Conservation (phyloP, 257 asterid species). For the Nyctanthes arbortristis region DNA sequence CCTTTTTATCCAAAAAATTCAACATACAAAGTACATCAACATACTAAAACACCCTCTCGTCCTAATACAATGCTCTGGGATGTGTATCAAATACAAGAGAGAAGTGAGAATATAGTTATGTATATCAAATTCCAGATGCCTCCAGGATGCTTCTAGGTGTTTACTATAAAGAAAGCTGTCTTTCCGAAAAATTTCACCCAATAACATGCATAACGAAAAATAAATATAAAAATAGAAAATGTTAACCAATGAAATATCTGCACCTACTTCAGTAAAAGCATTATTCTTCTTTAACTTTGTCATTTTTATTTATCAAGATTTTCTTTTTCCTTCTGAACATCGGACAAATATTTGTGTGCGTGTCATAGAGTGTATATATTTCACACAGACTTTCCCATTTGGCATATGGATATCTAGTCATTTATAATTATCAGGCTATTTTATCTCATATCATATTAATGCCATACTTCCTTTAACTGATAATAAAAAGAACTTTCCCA, state of each 20-base stretch:
- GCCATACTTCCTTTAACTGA: not conserved
- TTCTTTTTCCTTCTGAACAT: no score
- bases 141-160: not conserved
- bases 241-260: not conserved
- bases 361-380: not conserved
- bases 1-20: not conserved
- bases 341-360: not conserved
- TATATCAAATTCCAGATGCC: not conserved
- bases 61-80: not conserved
- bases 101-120: not conserved
- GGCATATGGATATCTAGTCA: not conserved
- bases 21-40: not conserved
- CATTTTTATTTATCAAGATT: not conserved
- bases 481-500: not conserved
- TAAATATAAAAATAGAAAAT: no score
- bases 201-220: not conserved
- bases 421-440: not conserved
- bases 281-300: not conserved
- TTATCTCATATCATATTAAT: not conserved
- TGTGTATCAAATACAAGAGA: not conserved
- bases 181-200: not conserved
- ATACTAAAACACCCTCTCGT: not conserved
- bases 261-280: not conserved
- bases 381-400: not conserved
- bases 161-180: not conserved